These are phyloP conservation scores for Mycosphaerella sp. DNA, from an alignment of 2,329 filamentous ascomycete species.

Conservation along the genomic window DNA sequence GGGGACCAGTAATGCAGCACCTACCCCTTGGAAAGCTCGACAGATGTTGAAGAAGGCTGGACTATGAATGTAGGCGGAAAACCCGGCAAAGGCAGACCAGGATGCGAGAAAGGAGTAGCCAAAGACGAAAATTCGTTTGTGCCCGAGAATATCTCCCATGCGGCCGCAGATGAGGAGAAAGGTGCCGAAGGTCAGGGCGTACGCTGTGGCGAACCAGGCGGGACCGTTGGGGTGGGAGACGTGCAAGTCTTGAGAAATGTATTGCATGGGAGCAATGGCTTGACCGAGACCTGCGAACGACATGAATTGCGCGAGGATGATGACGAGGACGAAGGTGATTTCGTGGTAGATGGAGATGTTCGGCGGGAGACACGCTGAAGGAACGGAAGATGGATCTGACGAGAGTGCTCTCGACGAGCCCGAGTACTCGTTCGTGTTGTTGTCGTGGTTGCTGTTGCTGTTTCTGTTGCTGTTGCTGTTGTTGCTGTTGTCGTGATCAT, in stretches of 20 bases:
- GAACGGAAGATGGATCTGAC: background rate
- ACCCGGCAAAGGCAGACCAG: conserved; percentile 38
- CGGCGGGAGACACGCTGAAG: background rate
- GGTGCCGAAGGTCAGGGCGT: conserved; percentile 39
- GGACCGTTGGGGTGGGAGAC: conserved; percentile 38
- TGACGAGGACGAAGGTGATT: conserved; percentile 22
- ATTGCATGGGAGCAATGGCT: conserved; percentile 37
- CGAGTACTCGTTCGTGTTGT: background rate
- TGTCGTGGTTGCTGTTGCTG: background rate
- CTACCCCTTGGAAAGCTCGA: conserved; percentile 38
- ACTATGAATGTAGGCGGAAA: conserved; percentile 31
- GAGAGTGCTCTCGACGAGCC: background rate
- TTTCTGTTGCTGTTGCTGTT: background rate
- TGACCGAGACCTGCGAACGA: conserved; percentile 26
- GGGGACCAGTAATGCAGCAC: conserved; percentile 34
- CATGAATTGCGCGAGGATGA: conserved; percentile 29
- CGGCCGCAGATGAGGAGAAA: conserved; percentile 42
- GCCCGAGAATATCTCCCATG: conserved; percentile 39
- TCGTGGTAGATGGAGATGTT: conserved; percentile 24
- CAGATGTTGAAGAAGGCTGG: conserved; percentile 34
- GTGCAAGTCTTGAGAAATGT: conserved; percentile 41
- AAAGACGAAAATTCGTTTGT: conserved; percentile 38
- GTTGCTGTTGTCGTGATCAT: background rate
- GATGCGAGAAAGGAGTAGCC: conserved; percentile 37
- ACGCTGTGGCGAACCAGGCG: conserved; percentile 41